These are phyloP conservation scores for Trichosporon sp. DNA, from an alignment of 1,284 basidiomycete species.

Conservation along the genomic window DNA sequence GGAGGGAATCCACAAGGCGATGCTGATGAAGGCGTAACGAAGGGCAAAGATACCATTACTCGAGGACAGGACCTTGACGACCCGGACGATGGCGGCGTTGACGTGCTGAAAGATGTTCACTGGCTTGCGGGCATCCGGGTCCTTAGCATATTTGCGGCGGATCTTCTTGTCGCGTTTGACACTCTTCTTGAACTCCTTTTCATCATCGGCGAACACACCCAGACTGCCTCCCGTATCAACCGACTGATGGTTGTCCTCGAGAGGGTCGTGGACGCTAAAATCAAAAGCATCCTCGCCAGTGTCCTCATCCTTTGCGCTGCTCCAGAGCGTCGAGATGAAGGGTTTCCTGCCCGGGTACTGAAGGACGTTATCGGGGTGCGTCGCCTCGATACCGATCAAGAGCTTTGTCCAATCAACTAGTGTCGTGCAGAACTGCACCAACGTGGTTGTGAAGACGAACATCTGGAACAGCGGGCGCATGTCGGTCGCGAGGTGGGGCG, in stretches of 20 bases:
- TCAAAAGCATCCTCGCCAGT: conserved; percentile 2
- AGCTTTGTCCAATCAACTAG: conserved; percentile 51
- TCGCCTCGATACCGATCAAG: conserved; percentile 49
- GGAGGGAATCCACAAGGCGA: conserved; percentile 64
- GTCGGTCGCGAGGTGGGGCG: conserved; percentile 30
- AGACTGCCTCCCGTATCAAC: conserved; percentile 11
- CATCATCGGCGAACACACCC: neutral
- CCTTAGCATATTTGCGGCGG: neutral
- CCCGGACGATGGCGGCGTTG: conserved; percentile 33
- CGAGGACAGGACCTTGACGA: conserved; percentile 40
- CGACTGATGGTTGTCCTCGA: conserved; percentile 15
- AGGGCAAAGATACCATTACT: conserved; percentile 60
- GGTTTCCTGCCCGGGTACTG: conserved; percentile 57
- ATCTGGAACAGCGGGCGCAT: conserved; percentile 57
- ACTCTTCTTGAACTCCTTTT: conserved; percentile 11
- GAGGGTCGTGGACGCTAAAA: conserved; percentile 6
- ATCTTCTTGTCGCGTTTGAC: neutral
- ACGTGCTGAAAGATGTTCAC: conserved; percentile 46
- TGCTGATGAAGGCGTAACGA: conserved; percentile 63
- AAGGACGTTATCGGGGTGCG: conserved; percentile 52
- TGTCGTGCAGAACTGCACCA: conserved; percentile 49
- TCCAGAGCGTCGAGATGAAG: conserved; percentile 55
- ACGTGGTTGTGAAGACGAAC: conserved; percentile 57
- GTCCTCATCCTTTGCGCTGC: conserved; percentile 41
- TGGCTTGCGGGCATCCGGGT: conserved; percentile 53